Percentiles rank a stretch among this genome's conserved stretches.
Conservation (phyloP, 202 grass and related monocot genomes). For the Bolboschoenoplectus hybrid region DNA sequence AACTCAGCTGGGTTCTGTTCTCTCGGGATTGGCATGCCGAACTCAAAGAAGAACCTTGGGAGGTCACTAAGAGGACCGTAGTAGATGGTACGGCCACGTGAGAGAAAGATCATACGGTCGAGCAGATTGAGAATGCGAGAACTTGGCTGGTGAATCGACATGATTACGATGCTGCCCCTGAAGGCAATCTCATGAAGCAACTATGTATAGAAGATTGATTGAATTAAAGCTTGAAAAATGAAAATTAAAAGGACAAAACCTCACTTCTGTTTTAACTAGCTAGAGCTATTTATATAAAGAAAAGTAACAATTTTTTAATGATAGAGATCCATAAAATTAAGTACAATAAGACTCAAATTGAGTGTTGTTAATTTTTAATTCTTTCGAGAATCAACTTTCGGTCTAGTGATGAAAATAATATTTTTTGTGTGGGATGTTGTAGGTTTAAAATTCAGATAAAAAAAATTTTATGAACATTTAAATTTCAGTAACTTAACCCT, state of each 20-base stretch:
- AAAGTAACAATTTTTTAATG: neutral
- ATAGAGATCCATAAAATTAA: neutral
- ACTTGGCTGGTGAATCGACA: slow-evolving; percentile 42
- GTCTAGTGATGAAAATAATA: no score
- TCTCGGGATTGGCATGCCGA: slow-evolving; percentile 27
- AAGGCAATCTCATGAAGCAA: slow-evolving; percentile 24
- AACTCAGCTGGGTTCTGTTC: slow-evolving; percentile 33
- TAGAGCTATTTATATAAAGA: neutral
- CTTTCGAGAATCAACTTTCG: no score
- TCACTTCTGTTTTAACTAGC: neutral
- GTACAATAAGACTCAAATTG: neutral
- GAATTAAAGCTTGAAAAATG: neutral
- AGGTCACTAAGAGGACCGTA: slow-evolving; percentile 11
- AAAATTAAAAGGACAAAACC: neutral
- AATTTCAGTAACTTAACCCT: no score
- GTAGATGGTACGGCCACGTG: neutral
- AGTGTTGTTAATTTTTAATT: neutral
- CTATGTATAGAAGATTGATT: neutral
- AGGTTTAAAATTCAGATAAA: no score
- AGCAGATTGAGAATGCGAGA: slow-evolving; percentile 35
- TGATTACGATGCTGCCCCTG: slow-evolving; percentile 33
- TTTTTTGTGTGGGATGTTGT: no score
- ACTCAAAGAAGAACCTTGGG: neutral
- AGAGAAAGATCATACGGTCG: slow-evolving; percentile 29
- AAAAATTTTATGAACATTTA: no score